Evolutionary conservation across 2,329 filamentous ascomycete genomes (phyloP).

Genomic region (Fusarium nematophilum): DNA sequence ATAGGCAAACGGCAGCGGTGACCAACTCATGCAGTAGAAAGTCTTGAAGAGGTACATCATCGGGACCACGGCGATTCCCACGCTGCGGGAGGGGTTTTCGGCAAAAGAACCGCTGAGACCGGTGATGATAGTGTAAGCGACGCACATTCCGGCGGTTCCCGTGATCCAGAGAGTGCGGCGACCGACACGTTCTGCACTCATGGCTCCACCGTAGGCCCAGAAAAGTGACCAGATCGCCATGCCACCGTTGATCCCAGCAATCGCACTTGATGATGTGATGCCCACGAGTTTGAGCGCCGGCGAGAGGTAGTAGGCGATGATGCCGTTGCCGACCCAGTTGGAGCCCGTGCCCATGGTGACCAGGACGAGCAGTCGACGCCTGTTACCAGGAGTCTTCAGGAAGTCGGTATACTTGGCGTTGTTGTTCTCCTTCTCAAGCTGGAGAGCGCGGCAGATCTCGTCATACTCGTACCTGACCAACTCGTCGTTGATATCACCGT

Average conservation of each 20-base stretch:
- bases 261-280: constrained; percentile 11
- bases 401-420: constrained; percentile 68
- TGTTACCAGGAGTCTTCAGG: constrained; percentile 70
- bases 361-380: constrained; percentile 69
- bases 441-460: constrained; percentile 72
- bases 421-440: constrained; percentile 63
- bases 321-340: constrained; percentile 72
- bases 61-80: constrained; percentile 26
- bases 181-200: constrained; percentile 25
- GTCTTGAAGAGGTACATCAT: constrained; percentile 34
- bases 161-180: constrained; percentile 28
- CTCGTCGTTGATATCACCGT: constrained; percentile 65
- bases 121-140: constrained; percentile 19
- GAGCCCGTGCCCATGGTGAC: constrained; percentile 72
- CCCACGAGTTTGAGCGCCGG: constrained; percentile 53
- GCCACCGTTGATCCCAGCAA: constrained; percentile 33
- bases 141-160: constrained; percentile 18
- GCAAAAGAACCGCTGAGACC: constrained; percentile 11
- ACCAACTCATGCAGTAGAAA: constrained; percentile 42
- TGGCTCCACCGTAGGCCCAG: constrained; percentile 21
- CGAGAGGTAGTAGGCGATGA: constrained; percentile 73
- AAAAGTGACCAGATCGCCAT: constrained; percentile 33
- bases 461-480: constrained; percentile 72
- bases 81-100: constrained; percentile 14
- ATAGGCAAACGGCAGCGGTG: constrained; percentile 41